Base-by-base conservation (phyloP, 2,329 filamentous ascomycete genomes). In the Pseudohalonectria lignicola region DNA sequence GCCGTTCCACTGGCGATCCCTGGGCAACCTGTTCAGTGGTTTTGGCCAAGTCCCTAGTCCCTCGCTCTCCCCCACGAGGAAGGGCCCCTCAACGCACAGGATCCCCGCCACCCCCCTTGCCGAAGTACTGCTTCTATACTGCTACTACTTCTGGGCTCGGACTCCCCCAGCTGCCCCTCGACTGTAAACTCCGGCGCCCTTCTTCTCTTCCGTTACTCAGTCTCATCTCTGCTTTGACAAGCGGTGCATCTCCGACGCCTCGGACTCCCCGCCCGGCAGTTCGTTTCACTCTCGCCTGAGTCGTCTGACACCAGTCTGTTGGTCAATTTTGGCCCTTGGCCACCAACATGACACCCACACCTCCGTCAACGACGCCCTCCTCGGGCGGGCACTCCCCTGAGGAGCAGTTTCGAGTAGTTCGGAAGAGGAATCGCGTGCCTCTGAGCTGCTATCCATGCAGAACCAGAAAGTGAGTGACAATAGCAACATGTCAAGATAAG, bases 381-480 rank as follows among this genome's bases (percentile, higher is more conserved):
- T 79, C 79, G 42, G 76, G 82, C 46, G 71, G 67, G 18, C 81
- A 83, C 45, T 94, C 87, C 32, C 86, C 88, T 25, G 86, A 94
- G 57, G 77, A 84, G 38, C 82, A 90, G 47, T 94, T 85, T 53
- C 77, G 86, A 49, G 81, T 95, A 36, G 84, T 95, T 42, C 80
- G 90, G 47, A 94, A 93, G 66, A 77, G 90, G 56, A 95, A 96
- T 54, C 74, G 90, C 42, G 81, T 95, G 13, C 90, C 90, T 34
- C 69, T 96, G 36, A 95, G 87, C 52, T 96, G 90, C 58, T 85
- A 81, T 47, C 86, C 88, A 23, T 96, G 90, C 60, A 75, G 90
- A 54, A 84, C 88, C 51, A 79, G 88, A 64, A 96, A 96, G 85
- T 92, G 66, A 64, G 72, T 57, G 26, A 30, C n/a, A n/a, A n/a